Base-by-base conservation (phyloP, 2,329 filamentous ascomycete genomes). In the Fusarium agapanthi region DNA sequence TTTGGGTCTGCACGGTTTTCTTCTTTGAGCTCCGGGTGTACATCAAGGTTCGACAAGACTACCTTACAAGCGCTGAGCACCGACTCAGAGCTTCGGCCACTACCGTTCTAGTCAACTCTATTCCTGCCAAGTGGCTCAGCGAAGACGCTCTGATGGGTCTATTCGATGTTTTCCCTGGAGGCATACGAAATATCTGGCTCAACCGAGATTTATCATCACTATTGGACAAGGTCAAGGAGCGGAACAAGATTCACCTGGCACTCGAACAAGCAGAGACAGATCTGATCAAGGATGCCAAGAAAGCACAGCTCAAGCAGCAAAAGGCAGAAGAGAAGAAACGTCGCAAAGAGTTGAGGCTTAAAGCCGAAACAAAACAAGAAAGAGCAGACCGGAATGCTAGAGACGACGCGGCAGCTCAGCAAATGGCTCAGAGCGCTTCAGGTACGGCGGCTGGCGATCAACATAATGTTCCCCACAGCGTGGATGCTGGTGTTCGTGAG, bases 101-200 rank as follows among this genome's bases (percentile, higher is more conserved):
- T 11, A 99, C 96, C 0, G 95, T 99, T 51, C 87, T 99, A 11
- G 95, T 99, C 58, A 96, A 92, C 72, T 92, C 92, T 16, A 97
- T 99, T 57, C 96, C 96, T 3, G 85, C 88, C 44, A 97, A 97
- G 78, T 99, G 96, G 96, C 89, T 97, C 13, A 94, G 89, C 5
- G 89, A 94, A 54, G 91, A 97, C 48, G 93, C 94, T 1, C 87
- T 99, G 9, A 88, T 90, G 65, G 92, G 92, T 1, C 86, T 99
- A 0, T 99, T 97, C 77, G 96, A 99, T 80, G 95, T 98, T 3
- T 98, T 98, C 76, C 96, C 96, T 0, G 96, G 96, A 26, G 96
- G 96, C 35, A 92, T 99, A 78, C 90, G 94, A 67, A 98, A 98
- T 75, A 93, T 99, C 51, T 99, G 95, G 95, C 91, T 99, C 76